A percentile compares a stretch with the other conserved stretches of the same genome.
phyloP scores from a whole-genome alignment of 768 basidiomycete species.

The Tylopilus plumbeoviolaceoides region DNA sequence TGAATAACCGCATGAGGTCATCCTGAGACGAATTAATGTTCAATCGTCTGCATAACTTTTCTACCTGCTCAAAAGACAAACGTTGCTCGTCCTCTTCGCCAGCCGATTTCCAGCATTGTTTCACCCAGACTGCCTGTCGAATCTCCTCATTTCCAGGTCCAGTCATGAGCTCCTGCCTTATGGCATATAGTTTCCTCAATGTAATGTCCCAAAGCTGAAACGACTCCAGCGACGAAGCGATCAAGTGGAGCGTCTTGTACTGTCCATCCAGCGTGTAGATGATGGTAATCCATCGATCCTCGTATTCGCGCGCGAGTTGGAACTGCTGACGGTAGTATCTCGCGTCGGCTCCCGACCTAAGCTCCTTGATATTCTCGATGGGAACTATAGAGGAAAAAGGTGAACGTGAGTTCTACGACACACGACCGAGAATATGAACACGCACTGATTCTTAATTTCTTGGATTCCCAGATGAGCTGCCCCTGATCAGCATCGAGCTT shows the following conservation, averaged over 20 bases:
- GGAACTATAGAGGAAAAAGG: conserved; percentile 49
- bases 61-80: conserved; percentile 67
- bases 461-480: conserved; percentile 74
- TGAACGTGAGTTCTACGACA: background rate
- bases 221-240: conserved; percentile 63
- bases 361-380: conserved; percentile 83
- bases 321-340: conserved; percentile 69
- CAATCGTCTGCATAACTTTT: conserved; percentile 64
- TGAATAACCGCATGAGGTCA: conserved; percentile 56
- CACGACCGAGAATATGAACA: conserved; percentile 13
- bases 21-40: conserved; percentile 56
- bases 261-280: conserved; percentile 73
- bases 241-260: conserved; percentile 84
- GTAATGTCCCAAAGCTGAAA: conserved; percentile 63
- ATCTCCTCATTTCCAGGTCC: conserved; percentile 61
- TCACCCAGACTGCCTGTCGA: conserved; percentile 70
- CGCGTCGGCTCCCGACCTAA: conserved; percentile 70
- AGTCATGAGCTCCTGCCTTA: conserved; percentile 67
- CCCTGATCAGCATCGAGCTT: conserved; percentile 77
- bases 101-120: conserved; percentile 76
- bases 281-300: conserved; percentile 79
- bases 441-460: conserved; percentile 61
- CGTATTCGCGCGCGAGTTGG: conserved; percentile 55
- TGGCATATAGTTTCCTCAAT: conserved; percentile 56
- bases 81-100: conserved; percentile 59